Conservation (phyloP, 352 stramenopile species). For the Pythium apleroticum region DNA sequence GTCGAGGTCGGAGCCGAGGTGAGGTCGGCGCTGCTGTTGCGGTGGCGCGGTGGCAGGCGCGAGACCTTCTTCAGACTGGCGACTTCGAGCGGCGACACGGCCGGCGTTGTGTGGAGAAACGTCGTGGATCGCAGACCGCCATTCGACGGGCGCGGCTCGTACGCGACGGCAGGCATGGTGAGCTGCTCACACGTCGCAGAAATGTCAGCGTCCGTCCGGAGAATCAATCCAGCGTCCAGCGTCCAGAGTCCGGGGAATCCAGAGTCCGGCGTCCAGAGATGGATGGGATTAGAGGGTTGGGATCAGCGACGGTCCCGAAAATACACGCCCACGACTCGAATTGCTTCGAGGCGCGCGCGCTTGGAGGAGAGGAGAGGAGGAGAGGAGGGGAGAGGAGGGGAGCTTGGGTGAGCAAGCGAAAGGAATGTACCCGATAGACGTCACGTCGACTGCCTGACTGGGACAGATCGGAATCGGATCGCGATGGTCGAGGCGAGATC, state of each 20-base stretch:
- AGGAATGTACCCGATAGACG: neutral
- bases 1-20: neutral
- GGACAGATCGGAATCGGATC: neutral
- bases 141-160: neutral
- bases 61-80: conserved; percentile 10
- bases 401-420: conserved; percentile 7
- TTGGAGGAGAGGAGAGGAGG: conserved; percentile 9
- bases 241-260: neutral
- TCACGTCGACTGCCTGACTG: neutral
- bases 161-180: conserved; percentile 8
- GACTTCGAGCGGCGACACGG: neutral
- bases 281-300: neutral
- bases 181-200: neutral
- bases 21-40: conserved; percentile 8
- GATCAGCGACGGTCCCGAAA: neutral
- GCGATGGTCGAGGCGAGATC: neutral
- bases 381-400: conserved; percentile 1
- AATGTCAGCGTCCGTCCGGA: neutral
- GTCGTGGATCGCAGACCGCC: neutral
- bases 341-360: neutral
- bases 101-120: neutral
- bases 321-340: neutral
- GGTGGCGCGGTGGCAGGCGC: conserved; percentile 16
- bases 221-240: neutral
- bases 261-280: neutral